Base-by-base conservation (phyloP, 306 rosid species). In the Begonia masoniana region DNA sequence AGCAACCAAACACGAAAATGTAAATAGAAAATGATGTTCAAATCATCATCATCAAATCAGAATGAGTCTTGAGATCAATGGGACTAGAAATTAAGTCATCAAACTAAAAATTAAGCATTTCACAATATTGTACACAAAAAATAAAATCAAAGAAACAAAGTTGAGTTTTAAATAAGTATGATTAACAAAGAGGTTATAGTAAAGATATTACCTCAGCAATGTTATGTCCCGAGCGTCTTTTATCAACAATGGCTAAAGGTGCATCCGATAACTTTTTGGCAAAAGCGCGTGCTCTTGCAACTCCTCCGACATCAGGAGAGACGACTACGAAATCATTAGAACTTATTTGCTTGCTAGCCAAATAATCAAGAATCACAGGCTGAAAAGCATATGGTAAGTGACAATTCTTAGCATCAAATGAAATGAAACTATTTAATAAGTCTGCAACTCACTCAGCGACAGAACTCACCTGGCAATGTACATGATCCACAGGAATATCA, bases 281-380 rank as follows among this genome's bases (percentile, higher is more conserved):
- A 52, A 86, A 92, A 50, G 99, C 92, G 60, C 95, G 99, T 57
- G 99, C 99, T 67, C 99, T 77, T 56, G 95, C 99, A 62, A 92
- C 99, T 51, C 99, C 99, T 31, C 99, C 99, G 75, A 92, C 99
- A 79, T 92, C 99, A 21, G 96, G 99, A 13, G 99, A 92, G 71
- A 92, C 95, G 62, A 92, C 99, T 54, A 92, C 95, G 80, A 92
- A 72, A 75, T 92, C 99, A 67, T 86, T 89, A 23, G 82, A 83
- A 67, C 86, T 79, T 57, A 86, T 83, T 58, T 74, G 77, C 82
- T 92, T 92, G 94, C 99, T 92, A 15, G 99, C 99, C 13, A 92
- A 94, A 77, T 92, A 92, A 66, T 92, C 99, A 19, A 92, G 96
- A 60, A 92, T 92, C 74, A 92, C 99, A 65, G 99, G 93, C 99